A percentile compares a stretch with the other conserved stretches of the same genome.
These are phyloP conservation scores for Rhodotorula sp. DNA, from an alignment of 1,284 basidiomycete genomes.

Conservation along the genomic window DNA sequence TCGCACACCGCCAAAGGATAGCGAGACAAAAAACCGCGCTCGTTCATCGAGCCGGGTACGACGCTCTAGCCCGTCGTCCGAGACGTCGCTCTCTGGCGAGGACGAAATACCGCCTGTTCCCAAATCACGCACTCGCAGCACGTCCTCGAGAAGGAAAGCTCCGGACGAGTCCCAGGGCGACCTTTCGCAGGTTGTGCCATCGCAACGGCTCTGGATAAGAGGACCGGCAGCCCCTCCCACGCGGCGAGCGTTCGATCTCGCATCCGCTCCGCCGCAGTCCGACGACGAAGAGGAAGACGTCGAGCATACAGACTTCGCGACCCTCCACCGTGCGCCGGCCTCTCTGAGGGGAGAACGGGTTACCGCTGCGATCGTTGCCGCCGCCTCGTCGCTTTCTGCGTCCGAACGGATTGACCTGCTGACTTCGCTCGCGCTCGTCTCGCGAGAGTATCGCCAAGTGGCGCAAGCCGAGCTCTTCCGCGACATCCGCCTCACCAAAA, in stretches of 20 bases:
- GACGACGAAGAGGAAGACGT: background rate
- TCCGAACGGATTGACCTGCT: background rate
- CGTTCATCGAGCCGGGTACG: background rate
- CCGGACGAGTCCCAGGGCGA: no score
- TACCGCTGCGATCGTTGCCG: background rate
- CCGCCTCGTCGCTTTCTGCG: background rate
- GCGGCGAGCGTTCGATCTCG: background rate
- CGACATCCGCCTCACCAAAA: background rate
- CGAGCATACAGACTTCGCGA: background rate
- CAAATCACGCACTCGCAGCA: background rate
- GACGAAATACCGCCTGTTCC: background rate
- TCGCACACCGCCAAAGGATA: background rate
- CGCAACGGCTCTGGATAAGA: background rate
- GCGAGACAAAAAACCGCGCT: background rate
- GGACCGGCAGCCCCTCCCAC: background rate
- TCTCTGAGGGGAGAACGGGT: background rate
- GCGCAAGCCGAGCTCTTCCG: conserved; percentile 1
- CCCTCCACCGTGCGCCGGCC: background rate
- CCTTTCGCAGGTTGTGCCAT: background rate
- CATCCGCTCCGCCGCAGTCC: background rate
- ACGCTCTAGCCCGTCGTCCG: background rate
- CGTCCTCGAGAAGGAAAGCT: no score
- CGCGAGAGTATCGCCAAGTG: background rate
- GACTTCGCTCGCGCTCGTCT: conserved; percentile 6
- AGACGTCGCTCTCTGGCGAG: background rate